phyloP scores from a whole-genome alignment of 768 basidiomycete species.

The Multifurca ochricompacta region DNA sequence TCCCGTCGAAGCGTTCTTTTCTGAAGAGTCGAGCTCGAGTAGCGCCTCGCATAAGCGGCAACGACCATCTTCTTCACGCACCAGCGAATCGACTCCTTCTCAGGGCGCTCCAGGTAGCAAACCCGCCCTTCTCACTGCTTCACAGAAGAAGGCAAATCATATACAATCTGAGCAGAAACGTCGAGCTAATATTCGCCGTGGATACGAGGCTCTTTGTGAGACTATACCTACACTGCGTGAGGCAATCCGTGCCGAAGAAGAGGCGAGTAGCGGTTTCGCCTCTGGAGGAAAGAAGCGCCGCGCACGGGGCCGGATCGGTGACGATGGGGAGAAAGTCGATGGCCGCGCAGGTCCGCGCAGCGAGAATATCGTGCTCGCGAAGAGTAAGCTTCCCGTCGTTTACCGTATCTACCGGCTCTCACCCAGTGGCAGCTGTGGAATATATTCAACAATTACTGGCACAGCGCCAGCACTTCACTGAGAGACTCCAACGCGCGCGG shows the following conservation, averaged over 20 bases:
- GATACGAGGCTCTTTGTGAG: slow-evolving; percentile 83
- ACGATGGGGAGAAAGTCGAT: slow-evolving; percentile 58
- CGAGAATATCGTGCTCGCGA: slow-evolving; percentile 81
- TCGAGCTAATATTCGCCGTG: slow-evolving; percentile 80
- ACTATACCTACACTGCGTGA: slow-evolving; percentile 75
- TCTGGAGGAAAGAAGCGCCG: slow-evolving; percentile 26
- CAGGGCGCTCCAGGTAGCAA: slow-evolving; percentile 22
- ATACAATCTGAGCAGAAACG: slow-evolving; percentile 94
- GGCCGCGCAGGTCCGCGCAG: slow-evolving; percentile 85
- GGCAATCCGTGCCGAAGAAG: slow-evolving; percentile 73
- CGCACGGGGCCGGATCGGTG: slow-evolving; percentile 26
- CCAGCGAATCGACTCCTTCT: slow-evolving; percentile 14
- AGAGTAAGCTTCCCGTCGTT: slow-evolving; percentile 52
- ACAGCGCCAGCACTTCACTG: slow-evolving; percentile 48
- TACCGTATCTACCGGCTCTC: slow-evolving; percentile 11
- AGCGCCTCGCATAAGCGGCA: slow-evolving; percentile 7
- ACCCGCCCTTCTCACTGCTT: slow-evolving; percentile 55
- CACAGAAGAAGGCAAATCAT: slow-evolving; percentile 90
- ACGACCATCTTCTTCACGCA: slow-evolving; percentile 14
- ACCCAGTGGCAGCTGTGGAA: slow-evolving; percentile 61
- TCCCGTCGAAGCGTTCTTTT: slow-evolving; percentile 18
- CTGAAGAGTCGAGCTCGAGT: slow-evolving; percentile 11
- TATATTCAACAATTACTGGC: slow-evolving; percentile 62
- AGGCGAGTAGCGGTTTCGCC: slow-evolving; percentile 36
- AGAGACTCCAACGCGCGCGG: slow-evolving; percentile 54